A percentile compares a stretch with the other conserved stretches of the same genome.
Evolutionary conservation across 2,329 filamentous ascomycete species (phyloP).

Genomic region (Xylaria hypoxylon): DNA sequence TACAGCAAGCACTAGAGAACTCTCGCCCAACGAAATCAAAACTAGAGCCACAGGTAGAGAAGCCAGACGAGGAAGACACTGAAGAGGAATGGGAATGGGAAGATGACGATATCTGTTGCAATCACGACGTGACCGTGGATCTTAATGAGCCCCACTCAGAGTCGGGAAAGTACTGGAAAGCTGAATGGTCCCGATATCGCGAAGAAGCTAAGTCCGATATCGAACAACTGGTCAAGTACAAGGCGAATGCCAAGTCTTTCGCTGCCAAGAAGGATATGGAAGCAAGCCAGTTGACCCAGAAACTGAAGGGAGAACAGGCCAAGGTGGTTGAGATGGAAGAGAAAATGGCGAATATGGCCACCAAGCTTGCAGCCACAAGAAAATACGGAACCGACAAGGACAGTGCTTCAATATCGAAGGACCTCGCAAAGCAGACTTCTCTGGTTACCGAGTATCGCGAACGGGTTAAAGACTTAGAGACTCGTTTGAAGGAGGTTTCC

Average conservation of each 20-base stretch:
- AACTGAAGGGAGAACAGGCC: conserved; percentile 75
- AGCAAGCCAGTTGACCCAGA: conserved; percentile 72
- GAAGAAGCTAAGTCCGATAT: conserved; percentile 78
- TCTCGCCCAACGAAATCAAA: conserved; percentile 45
- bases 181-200: conserved; percentile 79
- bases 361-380: conserved; percentile 61
- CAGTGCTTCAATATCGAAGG: conserved; percentile 62
- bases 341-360: conserved; percentile 69
- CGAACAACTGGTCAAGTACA: conserved; percentile 82
- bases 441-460: conserved; percentile 68
- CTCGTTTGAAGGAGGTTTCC: conserved; percentile 58
- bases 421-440: conserved; percentile 68
- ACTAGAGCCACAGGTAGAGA: conserved; percentile 40
- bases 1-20: conserved; percentile 49
- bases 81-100: conserved; percentile 70
- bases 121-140: conserved; percentile 75
- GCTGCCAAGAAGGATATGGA: conserved; percentile 82
- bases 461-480: conserved; percentile 70
- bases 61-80: conserved; percentile 52
- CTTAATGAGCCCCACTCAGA: conserved; percentile 79
- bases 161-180: conserved; percentile 84
- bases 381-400: conserved; percentile 56
- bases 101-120: conserved; percentile 62
- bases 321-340: conserved; percentile 74
- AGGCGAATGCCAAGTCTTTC: conserved; percentile 81